A percentile compares a stretch with the other conserved stretches of the same genome.
phyloP scores from a whole-genome alignment of 108 stramenopile genomes.

The Fistulifera solaris region DNA sequence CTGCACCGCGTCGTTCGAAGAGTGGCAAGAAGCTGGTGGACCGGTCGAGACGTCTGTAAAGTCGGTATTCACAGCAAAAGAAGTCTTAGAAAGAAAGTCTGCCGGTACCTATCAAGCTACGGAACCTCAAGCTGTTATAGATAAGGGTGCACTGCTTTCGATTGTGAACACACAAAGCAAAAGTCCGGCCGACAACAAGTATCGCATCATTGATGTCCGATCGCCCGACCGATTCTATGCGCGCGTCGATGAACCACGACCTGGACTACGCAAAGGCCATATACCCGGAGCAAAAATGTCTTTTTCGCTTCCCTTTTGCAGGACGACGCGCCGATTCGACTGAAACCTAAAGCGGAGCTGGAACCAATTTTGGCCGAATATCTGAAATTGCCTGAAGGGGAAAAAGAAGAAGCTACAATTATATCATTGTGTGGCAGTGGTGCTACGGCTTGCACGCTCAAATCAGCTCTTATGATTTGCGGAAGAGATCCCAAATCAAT shows the following conservation, averaged over 20 bases:
- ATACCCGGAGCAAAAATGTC: conserved; percentile 71
- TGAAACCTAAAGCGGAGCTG: conserved; percentile 45
- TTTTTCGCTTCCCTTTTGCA: conserved; percentile 43
- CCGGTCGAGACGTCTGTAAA: conserved; percentile 32
- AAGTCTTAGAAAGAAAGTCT: conserved; percentile 5
- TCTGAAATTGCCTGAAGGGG: conserved; percentile 26
- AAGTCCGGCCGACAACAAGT: conserved; percentile 9
- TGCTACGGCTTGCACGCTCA: conserved; percentile 58
- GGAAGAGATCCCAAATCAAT: conserved; percentile 41
- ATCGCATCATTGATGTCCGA: conserved; percentile 58
- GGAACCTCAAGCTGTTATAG: conserved; percentile 33
- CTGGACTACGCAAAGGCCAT: conserved; percentile 47
- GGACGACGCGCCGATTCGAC: conserved; percentile 27
- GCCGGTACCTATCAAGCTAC: conserved; percentile 23
- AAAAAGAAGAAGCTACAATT: conserved; percentile 18
- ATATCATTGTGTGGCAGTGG: conserved; percentile 65
- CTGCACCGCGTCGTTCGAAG: conserved; percentile 61
- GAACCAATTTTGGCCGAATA: conserved; percentile 26
- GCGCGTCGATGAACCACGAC: conserved; percentile 43
- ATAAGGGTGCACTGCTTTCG: conserved; percentile 17
- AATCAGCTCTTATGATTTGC: conserved; percentile 49
- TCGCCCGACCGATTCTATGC: conserved; percentile 42
- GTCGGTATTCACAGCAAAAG: conserved; percentile 9
- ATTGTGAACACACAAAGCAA: conserved; percentile 2
- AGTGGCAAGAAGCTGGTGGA: conserved; percentile 52